Conservation (phyloP, 2,329 filamentous ascomycete genomes). For the Aureobasidium melanogenum region DNA sequence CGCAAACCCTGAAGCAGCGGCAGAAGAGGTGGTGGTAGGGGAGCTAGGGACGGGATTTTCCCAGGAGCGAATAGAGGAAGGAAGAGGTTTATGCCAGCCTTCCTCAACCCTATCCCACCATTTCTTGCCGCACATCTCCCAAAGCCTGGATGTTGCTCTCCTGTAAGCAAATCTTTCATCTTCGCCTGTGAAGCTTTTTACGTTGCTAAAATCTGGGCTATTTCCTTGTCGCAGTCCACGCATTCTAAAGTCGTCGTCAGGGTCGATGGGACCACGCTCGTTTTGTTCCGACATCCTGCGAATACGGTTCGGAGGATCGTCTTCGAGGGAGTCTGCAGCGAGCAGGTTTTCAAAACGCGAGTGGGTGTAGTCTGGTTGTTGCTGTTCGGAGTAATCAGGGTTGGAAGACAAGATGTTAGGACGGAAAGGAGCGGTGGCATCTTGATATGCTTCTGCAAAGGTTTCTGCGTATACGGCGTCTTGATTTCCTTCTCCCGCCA, state of each 20-base stretch:
- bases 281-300: conserved; percentile 18
- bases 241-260: conserved; percentile 16
- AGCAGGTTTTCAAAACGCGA: conserved; percentile 29
- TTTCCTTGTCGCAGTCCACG: background rate
- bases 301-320: conserved; percentile 38
- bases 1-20: background rate
- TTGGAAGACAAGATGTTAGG: conserved; percentile 65
- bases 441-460: conserved; percentile 67
- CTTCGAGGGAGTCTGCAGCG: conserved; percentile 38
- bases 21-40: background rate
- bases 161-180: conserved; percentile 78
- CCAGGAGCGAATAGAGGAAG: conserved; percentile 57
- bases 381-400: conserved; percentile 21
- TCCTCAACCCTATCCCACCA: conserved; percentile 59
- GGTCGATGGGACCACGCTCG: conserved; percentile 11
- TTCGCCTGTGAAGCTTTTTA: conserved; percentile 64
- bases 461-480: conserved; percentile 58
- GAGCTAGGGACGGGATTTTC: conserved; percentile 38
- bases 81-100: conserved; percentile 62
- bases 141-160: conserved; percentile 65
- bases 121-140: conserved; percentile 66
- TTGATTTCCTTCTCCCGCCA: conserved; percentile 14
- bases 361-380: conserved; percentile 30
- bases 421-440: conserved; percentile 65
- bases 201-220: conserved; percentile 55